A percentile compares a stretch with the other conserved stretches of the same genome.
phyloP scores from a whole-genome alignment of 805 yeast species.

The Saccharomycopsis selenospora region DNA sequence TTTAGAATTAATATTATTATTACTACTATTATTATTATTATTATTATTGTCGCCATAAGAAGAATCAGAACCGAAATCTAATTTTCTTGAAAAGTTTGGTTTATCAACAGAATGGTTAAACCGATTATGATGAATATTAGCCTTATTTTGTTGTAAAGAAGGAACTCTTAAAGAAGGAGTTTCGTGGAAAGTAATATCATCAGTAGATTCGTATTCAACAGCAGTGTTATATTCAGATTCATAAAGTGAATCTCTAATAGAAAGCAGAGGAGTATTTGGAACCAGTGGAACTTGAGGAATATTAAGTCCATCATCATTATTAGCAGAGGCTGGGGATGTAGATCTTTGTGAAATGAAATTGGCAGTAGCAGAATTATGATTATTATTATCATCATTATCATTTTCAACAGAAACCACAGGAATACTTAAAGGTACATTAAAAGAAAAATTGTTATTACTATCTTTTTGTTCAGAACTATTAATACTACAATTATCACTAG shows the following conservation, averaged over 20 bases:
- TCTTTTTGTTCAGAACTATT: no score
- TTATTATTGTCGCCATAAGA: neutral
- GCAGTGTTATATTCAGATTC: conserved; percentile 1
- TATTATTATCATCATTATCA: no score
- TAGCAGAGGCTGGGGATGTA: no score
- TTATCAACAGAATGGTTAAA: neutral
- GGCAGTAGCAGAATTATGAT: neutral
- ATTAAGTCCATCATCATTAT: no score
- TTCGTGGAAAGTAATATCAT: neutral
- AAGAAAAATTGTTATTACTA: no score
- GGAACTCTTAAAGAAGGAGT: neutral
- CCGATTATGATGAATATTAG: neutral
- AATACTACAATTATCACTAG: no score
- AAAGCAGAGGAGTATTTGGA: neutral
- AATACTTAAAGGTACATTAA: no score
- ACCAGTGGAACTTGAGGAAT: neutral
- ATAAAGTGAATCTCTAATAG: neutral
- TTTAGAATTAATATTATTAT: no score
- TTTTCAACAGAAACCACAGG: no score
- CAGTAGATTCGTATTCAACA: conserved; percentile 8
- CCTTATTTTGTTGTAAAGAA: no score
- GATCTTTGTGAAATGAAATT: no score
- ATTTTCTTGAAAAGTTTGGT: neutral
- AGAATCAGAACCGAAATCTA: neutral
- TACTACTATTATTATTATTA: neutral